phyloP scores from a whole-genome alignment of 768 basidiomycete species.

The Favolaschia claudopus region DNA sequence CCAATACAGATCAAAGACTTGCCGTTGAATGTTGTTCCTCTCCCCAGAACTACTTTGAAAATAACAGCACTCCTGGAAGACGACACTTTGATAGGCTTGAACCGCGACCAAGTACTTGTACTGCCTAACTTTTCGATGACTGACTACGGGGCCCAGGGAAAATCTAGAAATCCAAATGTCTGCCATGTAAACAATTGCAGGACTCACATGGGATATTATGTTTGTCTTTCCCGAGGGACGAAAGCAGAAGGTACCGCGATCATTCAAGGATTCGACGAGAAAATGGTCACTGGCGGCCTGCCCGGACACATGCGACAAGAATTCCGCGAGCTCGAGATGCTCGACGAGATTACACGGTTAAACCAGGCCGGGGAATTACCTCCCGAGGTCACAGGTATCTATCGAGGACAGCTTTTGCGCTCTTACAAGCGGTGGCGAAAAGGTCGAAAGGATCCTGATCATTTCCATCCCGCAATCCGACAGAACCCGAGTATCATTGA shows the following conservation, averaged over 20 bases:
- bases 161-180: neutral
- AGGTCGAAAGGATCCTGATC: too few relatives aligned
- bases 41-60: conserved; percentile 4
- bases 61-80: conserved; percentile 11
- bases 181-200: conserved; percentile 27
- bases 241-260: conserved; percentile 33
- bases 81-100: neutral
- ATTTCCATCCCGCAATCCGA: too few relatives aligned
- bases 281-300: conserved; percentile 33
- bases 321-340: conserved; percentile 40
- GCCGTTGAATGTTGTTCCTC: conserved; percentile 39
- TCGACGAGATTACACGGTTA: conserved; percentile 43
- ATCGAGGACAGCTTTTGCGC: too few relatives aligned
- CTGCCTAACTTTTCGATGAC: conserved; percentile 1
- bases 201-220: conserved; percentile 39
- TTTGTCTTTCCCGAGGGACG: conserved; percentile 37
- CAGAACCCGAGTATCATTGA: too few relatives aligned
- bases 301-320: conserved; percentile 41
- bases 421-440: too few relatives aligned
- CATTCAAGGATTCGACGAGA: conserved; percentile 34
- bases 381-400: conserved; percentile 8
- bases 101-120: neutral
- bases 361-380: conserved; percentile 30
- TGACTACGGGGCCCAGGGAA: neutral
- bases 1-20: conserved; percentile 32